Percentiles rank a stretch among this genome's conserved stretches.
Evolutionary conservation across 169 alveolate species (phyloP).

Genomic region (Eimeria sp.): DNA sequence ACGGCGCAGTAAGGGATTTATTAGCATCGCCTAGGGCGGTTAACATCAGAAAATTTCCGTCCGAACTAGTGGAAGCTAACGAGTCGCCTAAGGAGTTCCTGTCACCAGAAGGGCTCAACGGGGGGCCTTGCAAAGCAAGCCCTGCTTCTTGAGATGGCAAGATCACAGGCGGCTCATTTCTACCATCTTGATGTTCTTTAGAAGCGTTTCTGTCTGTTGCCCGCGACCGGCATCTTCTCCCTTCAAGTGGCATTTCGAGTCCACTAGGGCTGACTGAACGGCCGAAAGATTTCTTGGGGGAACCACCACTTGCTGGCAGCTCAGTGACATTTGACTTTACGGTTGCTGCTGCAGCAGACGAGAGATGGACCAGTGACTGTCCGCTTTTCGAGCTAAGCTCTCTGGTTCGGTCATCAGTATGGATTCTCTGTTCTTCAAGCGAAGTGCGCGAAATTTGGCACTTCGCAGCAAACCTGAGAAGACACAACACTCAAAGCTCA

Average conservation of each 20-base stretch:
- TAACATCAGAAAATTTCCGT: neutral
- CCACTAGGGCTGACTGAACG: conserved; percentile 15
- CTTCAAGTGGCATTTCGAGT: conserved; percentile 3
- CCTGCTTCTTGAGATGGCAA: neutral
- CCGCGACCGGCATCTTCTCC: conserved; percentile 42
- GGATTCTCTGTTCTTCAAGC: neutral
- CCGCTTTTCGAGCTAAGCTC: neutral
- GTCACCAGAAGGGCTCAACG: neutral
- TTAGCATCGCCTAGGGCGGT: neutral
- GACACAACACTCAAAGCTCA: neutral
- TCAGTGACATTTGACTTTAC: neutral
- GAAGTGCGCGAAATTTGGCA: neutral
- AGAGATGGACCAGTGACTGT: neutral
- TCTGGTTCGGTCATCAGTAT: neutral
- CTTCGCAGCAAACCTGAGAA: neutral
- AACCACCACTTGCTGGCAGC: conserved; percentile 19
- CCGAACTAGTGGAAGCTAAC: conserved; percentile 15
- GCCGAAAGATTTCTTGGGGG: neutral
- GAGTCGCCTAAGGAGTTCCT: neutral
- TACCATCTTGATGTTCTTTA: neutral
- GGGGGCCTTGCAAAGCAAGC: neutral
- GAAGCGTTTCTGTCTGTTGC: conserved; percentile 28
- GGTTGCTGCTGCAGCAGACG: neutral
- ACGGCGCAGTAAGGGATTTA: neutral
- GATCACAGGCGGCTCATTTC: neutral